phyloP scores from a whole-genome alignment of 2,329 filamentous ascomycete genomes.

The Penicillium sp. region DNA sequence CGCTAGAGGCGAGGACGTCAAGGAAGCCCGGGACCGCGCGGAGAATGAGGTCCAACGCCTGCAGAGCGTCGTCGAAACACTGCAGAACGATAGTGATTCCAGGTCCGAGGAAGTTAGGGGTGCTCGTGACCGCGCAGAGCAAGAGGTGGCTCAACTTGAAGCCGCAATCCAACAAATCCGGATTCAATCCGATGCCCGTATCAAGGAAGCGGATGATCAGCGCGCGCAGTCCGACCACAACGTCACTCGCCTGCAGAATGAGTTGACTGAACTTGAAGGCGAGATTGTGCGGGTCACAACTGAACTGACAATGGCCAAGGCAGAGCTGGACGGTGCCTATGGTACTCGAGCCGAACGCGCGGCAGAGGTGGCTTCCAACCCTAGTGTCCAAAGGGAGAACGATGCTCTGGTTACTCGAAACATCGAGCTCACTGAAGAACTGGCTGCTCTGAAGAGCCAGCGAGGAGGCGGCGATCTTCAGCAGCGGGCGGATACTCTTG shows the following conservation, averaged over 20 bases:
- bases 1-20: slow-evolving; percentile 20
- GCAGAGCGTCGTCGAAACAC: slow-evolving; percentile 18
- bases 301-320: slow-evolving; percentile 84
- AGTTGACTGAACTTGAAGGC: slow-evolving; percentile 57
- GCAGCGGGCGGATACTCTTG: slow-evolving; percentile 55
- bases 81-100: slow-evolving; percentile 23
- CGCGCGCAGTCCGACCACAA: slow-evolving; percentile 39
- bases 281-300: slow-evolving; percentile 67
- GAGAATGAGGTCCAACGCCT: slow-evolving; percentile 30
- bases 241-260: slow-evolving; percentile 46
- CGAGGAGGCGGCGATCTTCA: slow-evolving; percentile 41
- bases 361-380: slow-evolving; percentile 62
- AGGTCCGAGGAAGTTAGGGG: slow-evolving; percentile 23
- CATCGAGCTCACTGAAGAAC: slow-evolving; percentile 47
- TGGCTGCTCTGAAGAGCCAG: slow-evolving; percentile 45
- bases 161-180: slow-evolving; percentile 34
- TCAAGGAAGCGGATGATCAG: slow-evolving; percentile 19
- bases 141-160: slow-evolving; percentile 31
- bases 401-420: slow-evolving; percentile 55
- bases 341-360: slow-evolving; percentile 70
- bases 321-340: slow-evolving; percentile 93
- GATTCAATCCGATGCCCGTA: slow-evolving; percentile 33
- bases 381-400: slow-evolving; percentile 59
- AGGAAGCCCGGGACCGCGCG: slow-evolving; percentile 19
- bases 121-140: slow-evolving; percentile 31